These are phyloP conservation scores for Chrysanthemum seticuspe DNA, from an alignment of 129 eudicot genomes.

Conservation along the genomic window DNA sequence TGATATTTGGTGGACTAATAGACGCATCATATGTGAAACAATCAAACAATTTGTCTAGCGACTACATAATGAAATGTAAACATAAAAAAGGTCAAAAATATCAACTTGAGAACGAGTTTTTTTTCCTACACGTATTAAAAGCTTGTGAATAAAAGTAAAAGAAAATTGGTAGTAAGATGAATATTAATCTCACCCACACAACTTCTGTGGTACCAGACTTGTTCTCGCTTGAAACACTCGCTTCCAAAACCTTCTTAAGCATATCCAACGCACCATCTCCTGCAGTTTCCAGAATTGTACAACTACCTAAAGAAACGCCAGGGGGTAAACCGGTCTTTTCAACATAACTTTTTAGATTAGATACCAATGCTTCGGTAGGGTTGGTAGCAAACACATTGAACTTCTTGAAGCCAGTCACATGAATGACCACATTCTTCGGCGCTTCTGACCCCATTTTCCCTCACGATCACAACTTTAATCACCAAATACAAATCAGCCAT, in stretches of 20 bases:
- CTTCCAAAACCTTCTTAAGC: conserved; percentile 51
- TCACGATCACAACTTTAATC: conserved; percentile 4
- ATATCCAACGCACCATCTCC: conserved; percentile 63
- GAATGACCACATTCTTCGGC: conserved; percentile 46
- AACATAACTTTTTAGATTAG: conserved; percentile 40
- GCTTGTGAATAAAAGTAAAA: not conserved
- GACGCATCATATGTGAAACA: not conserved
- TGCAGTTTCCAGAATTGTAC: conserved; percentile 65
- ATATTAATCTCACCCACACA: conserved; percentile 56
- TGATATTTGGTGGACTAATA: not conserved
- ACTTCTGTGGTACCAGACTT: conserved; percentile 36
- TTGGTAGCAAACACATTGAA: conserved; percentile 66
- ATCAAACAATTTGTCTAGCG: not conserved
- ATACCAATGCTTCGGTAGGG: conserved; percentile 67
- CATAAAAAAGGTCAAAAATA: not conserved
- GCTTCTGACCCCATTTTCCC: conserved; percentile 69
- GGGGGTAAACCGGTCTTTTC: conserved; percentile 52
- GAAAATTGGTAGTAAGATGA: not conserved
- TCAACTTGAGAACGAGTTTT: not conserved
- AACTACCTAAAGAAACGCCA: conserved; percentile 57
- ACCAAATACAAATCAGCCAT: conserved; percentile 9
- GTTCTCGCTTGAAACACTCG: conserved; percentile 39
- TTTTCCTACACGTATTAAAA: not conserved
- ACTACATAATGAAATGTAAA: conserved; percentile 1
- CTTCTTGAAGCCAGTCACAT: conserved; percentile 80